phyloP scores from a whole-genome alignment of 169 alveolate species.

The Babesia caballi region DNA sequence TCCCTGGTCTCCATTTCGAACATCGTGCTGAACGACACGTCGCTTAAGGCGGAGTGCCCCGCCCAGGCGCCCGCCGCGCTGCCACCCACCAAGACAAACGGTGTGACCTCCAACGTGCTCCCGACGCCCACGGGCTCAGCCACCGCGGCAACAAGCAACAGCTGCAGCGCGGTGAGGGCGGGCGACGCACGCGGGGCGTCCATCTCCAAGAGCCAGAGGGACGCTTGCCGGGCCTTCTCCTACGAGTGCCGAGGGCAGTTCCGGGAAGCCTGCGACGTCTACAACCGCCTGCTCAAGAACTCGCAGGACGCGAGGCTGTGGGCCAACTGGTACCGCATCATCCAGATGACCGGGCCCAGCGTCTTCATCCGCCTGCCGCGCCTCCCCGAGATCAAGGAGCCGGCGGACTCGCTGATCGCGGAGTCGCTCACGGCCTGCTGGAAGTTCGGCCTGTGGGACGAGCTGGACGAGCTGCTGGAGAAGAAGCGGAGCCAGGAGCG shows the following conservation, averaged over 20 bases:
- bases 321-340: slow-evolving; percentile 48
- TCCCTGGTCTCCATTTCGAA: slow-evolving; percentile 35
- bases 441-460: slow-evolving; percentile 56
- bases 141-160: background rate
- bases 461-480: slow-evolving; percentile 24
- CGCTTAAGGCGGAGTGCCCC: background rate
- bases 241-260: slow-evolving; percentile 49
- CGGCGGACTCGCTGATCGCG: slow-evolving; percentile 36
- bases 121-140: too few species aligned
- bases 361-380: slow-evolving; percentile 22
- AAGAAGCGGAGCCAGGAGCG: slow-evolving; percentile 2
- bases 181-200: background rate
- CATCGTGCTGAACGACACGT: slow-evolving; percentile 18
- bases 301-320: slow-evolving; percentile 44
- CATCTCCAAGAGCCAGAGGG: slow-evolving; percentile 7
- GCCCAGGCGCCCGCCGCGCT: too few species aligned
- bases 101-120: background rate
- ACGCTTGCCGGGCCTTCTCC: slow-evolving; percentile 37
- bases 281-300: slow-evolving; percentile 23
- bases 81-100: too few species aligned
- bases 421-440: slow-evolving; percentile 51
- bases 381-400: background rate
- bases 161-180: background rate
- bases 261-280: slow-evolving; percentile 41
- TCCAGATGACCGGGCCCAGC: slow-evolving; percentile 45